Base-by-base conservation (phyloP, 164 flowering plant species). In the Annona cherimola region DNA sequence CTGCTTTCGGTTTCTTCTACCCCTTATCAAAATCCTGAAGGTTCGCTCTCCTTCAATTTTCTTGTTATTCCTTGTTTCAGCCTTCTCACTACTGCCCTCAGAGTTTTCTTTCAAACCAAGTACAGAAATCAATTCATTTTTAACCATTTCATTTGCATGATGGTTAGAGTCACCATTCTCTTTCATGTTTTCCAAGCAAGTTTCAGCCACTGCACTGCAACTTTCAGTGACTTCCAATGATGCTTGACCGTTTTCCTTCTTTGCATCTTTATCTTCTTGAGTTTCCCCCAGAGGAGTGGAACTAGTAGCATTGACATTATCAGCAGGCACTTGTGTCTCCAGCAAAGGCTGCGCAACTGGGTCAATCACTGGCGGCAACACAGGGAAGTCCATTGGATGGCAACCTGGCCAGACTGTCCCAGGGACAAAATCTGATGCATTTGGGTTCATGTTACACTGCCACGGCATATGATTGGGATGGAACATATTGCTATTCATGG, bases 1-100 rank as follows among this genome's bases (percentile, higher is more conserved):
- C 82, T 91, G 99, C 81, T 86, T 93, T 64, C 94, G 78, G 84
- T 88, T 93, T 83, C 96, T 84, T 83, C 85, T 91, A 54, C 99
- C 96, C 79, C 90, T 84, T 57, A 93, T 74, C 78, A 91, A 81
- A 77, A 95, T 86, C 79, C 82, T 95, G 84, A 91, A 84, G 69
- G 92, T 91, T 74, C 86, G 88, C 74, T 91, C 98, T 67, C 84
- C 81, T 20, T 90, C 94, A 66, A 61, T 68, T 44, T 81, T 83
- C 76, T 64, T 60, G 64, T 72, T 83, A 71, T 74, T 71, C 71
- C 75, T 75, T 3, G 74, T 57, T 61, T 50, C 63, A 42, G 78
- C 75, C 75, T 76, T 76, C 74, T 85, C 83, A 63, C 67, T 71
- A 72, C 74, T 78, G 63, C 71, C 72, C 71, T 71, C 82, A 42